Percentiles rank a stretch among this genome's conserved stretches.
These are phyloP conservation scores for Fonsecaea monophora DNA, from an alignment of 2,329 filamentous ascomycete genomes.

Conservation along the genomic window DNA sequence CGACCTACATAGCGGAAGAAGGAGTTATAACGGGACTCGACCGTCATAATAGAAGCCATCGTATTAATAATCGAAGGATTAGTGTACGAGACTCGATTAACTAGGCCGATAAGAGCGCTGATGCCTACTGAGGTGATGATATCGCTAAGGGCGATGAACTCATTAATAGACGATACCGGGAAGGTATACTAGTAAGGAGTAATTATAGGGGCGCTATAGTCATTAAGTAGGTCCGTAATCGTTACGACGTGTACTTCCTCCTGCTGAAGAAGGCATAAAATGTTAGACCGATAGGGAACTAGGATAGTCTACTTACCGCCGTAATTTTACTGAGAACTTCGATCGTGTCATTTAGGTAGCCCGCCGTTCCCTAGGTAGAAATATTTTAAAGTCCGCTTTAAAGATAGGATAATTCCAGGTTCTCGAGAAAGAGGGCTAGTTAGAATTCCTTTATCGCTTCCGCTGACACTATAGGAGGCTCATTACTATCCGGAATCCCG, in stretches of 20 bases:
- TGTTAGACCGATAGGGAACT: background rate
- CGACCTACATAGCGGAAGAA: constrained; percentile 39
- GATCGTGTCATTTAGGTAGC: constrained; percentile 41
- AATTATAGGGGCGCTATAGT: constrained; percentile 36
- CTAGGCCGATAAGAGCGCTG: constrained; percentile 40
- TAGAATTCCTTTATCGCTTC: constrained; percentile 35
- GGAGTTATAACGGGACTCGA: constrained; percentile 41
- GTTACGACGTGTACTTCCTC: constrained; percentile 35
- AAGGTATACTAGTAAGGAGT: constrained; percentile 41
- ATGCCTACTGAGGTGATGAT: constrained; percentile 42
- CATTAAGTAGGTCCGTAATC: constrained; percentile 36
- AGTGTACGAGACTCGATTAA: constrained; percentile 35
- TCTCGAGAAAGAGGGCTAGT: constrained; percentile 42
- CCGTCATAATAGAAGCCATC: constrained; percentile 37
- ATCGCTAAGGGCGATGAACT: constrained; percentile 42
- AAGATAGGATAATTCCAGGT: constrained; percentile 41
- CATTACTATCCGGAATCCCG: constrained; percentile 11
- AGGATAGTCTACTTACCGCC: constrained; percentile 11
- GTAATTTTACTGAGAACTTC: constrained; percentile 41
- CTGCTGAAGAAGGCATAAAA: constrained; percentile 24
- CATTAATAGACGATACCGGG: constrained; percentile 32
- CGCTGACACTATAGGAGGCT: constrained; percentile 23
- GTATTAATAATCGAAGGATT: constrained; percentile 35
- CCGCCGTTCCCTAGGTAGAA: constrained; percentile 37
- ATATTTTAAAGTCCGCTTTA: constrained; percentile 40